Conservation (phyloP, 2,329 filamentous ascomycete species). For the Alternaria angustiovoidea region DNA sequence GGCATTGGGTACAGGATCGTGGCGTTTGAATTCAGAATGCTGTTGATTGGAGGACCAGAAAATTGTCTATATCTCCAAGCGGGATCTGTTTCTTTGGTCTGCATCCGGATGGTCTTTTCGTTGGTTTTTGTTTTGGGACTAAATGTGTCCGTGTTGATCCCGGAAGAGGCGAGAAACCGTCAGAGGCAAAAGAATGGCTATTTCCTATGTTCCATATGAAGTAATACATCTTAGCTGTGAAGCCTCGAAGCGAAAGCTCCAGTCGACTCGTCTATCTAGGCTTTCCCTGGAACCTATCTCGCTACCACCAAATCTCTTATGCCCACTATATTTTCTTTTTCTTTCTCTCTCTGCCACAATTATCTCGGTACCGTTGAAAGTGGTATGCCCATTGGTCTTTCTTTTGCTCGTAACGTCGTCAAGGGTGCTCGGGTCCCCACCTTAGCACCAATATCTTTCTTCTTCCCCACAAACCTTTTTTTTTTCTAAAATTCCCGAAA, state of each 20-base stretch:
- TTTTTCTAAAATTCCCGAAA: background rate
- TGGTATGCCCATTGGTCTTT: background rate
- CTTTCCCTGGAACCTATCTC: background rate
- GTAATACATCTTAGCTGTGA: background rate
- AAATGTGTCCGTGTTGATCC: background rate
- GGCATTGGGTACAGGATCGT: constrained; percentile 8
- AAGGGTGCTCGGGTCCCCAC: background rate
- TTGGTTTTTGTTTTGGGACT: background rate
- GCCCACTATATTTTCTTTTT: background rate
- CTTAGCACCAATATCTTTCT: background rate
- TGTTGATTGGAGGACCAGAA: background rate
- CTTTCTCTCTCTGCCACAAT: background rate
- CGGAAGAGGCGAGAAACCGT: background rate
- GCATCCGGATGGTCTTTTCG: background rate
- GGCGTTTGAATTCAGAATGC: background rate
- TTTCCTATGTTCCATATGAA: background rate
- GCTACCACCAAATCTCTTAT: background rate
- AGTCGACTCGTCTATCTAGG: background rate
- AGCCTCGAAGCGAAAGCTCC: background rate
- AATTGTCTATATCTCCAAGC: background rate
- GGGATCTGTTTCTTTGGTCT: background rate
- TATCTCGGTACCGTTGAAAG: background rate
- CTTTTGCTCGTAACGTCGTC: background rate
- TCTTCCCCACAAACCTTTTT: background rate
- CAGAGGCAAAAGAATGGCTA: background rate